Percentiles rank a stretch among this genome's conserved stretches.
These are phyloP conservation scores for Fusarium sp. DNA, from an alignment of 2,329 filamentous ascomycete species.

Conservation along the genomic window DNA sequence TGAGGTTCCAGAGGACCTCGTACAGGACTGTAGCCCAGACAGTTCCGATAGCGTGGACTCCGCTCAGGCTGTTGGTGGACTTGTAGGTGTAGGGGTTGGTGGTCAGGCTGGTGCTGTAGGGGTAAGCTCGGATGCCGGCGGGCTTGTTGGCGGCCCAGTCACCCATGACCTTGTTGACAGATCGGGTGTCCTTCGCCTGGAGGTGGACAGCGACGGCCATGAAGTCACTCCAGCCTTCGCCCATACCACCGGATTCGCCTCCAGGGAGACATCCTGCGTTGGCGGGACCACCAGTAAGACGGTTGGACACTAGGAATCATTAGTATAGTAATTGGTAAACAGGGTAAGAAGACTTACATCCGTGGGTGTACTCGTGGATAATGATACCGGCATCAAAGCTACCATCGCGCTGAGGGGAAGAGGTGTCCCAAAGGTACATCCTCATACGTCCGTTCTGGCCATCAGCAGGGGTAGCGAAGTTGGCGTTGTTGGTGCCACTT, in stretches of 20 bases:
- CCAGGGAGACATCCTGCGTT: slow-evolving; percentile 63
- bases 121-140: slow-evolving; percentile 61
- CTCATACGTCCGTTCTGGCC: slow-evolving; percentile 66
- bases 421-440: slow-evolving; percentile 68
- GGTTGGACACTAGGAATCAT: slow-evolving; percentile 61
- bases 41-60: slow-evolving; percentile 63
- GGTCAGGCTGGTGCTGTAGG: slow-evolving; percentile 63
- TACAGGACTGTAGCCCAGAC: slow-evolving; percentile 59
- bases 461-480: slow-evolving; percentile 67
- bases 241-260: slow-evolving; percentile 67
- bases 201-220: slow-evolving; percentile 64
- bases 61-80: slow-evolving; percentile 52
- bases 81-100: slow-evolving; percentile 66
- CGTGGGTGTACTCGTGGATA: slow-evolving; percentile 70
- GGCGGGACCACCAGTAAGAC: slow-evolving; percentile 68
- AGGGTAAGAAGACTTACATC: slow-evolving; percentile 50
- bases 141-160: slow-evolving; percentile 61
- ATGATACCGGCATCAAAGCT: slow-evolving; percentile 71
- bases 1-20: slow-evolving; percentile 69
- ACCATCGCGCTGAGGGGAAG: slow-evolving; percentile 64
- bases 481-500: slow-evolving; percentile 66
- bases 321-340: neutral
- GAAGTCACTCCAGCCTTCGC: slow-evolving; percentile 70
- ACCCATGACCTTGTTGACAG: slow-evolving; percentile 62
- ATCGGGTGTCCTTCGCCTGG: slow-evolving; percentile 60